Evolutionary conservation across 495 filamentous ascomycete species (phyloP).

Genomic region (Podospora pseudocomata): DNA sequence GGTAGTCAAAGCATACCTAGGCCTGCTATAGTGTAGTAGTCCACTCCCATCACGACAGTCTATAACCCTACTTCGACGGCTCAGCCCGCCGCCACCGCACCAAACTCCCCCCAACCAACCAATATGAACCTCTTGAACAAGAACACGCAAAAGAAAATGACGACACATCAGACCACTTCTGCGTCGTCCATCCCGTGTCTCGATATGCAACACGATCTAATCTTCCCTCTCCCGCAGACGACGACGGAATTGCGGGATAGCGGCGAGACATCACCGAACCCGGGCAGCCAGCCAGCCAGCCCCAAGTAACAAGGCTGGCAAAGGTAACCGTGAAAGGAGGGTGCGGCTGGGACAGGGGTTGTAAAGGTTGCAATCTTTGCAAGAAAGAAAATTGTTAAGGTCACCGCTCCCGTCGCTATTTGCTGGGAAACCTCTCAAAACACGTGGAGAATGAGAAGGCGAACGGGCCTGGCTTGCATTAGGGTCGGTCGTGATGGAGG

Average conservation of each 20-base stretch:
- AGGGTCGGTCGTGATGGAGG: neutral
- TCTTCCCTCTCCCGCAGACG: neutral
- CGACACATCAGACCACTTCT: conserved; percentile 28
- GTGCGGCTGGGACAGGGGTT: neutral
- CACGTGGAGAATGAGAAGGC: neutral
- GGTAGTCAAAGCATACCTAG: too few species aligned
- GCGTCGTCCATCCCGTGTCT: neutral
- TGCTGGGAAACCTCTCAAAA: neutral
- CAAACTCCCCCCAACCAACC: too few species aligned
- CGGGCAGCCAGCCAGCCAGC: neutral
- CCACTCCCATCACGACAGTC: neutral
- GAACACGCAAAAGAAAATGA: conserved; percentile 10
- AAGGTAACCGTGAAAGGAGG: neutral
- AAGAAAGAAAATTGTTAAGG: conserved; percentile 10
- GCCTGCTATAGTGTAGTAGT: neutral
- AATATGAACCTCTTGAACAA: neutral
- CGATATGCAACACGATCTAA: neutral
- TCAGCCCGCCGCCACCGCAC: neutral
- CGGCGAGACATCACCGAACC: neutral
- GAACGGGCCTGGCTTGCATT: neutral
- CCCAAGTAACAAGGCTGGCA: neutral
- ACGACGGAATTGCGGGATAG: neutral
- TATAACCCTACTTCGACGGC: neutral
- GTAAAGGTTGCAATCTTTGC: neutral
- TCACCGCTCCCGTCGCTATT: conserved; percentile 7